Conservation (phyloP, 2,329 filamentous ascomycete genomes). For the Pseudogymnoascus sp. region DNA sequence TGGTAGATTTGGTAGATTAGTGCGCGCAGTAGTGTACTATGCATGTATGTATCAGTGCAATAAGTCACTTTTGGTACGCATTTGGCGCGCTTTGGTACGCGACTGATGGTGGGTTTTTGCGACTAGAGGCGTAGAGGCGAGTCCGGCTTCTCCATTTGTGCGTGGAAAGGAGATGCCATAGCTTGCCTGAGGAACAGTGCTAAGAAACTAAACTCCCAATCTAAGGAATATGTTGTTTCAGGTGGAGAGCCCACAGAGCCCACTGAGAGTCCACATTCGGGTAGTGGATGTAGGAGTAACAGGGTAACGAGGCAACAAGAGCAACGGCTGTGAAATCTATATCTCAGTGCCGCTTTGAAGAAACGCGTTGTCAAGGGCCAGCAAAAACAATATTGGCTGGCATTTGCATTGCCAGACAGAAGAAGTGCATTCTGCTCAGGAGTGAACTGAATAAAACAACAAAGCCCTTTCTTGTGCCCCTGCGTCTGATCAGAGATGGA, state of each 20-base stretch:
- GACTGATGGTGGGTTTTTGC: not conserved
- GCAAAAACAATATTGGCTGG: not conserved
- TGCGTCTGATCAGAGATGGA: not conserved
- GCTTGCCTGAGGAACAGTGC: too few species aligned
- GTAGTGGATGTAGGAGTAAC: not conserved
- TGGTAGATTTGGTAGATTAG: too few species aligned
- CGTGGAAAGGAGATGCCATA: not conserved
- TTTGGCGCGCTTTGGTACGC: not conserved
- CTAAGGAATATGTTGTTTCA: not conserved
- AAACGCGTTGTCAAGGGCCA: not conserved
- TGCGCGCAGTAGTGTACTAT: too few species aligned
- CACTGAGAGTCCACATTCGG: not conserved
- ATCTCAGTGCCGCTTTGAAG: not conserved
- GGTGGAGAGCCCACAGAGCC: not conserved
- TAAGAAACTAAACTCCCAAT: too few species aligned
- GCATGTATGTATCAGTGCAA: not conserved
- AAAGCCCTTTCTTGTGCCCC: not conserved
- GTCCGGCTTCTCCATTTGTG: not conserved
- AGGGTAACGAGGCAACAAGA: not conserved
- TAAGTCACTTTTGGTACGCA: not conserved
- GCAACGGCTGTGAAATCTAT: not conserved
- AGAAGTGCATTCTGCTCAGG: too few species aligned
- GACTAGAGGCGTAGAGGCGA: not conserved
- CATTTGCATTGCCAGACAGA: not conserved
- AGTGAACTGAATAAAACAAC: not conserved